Evolutionary conservation across 2,329 filamentous ascomycete genomes (phyloP), one percentile per base, ranked within the genome.

Genomic region (Magnaporthales sp.): DNA sequence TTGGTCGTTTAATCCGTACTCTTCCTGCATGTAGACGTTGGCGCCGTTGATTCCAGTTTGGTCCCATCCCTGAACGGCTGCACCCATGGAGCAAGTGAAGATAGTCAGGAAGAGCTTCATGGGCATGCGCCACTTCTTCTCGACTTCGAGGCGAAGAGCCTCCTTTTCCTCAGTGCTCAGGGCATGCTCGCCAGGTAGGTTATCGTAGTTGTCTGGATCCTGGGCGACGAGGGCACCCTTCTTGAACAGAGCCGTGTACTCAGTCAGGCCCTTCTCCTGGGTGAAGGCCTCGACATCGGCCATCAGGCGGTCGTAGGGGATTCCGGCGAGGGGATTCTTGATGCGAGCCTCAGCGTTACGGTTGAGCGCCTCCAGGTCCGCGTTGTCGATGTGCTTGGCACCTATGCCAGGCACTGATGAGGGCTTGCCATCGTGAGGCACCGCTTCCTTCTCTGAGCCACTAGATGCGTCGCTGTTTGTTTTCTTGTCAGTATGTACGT

Each of bases 181-280:
- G 11, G 85, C 83, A 64, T 84, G 78, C 66, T 84, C 78, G 69
- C 84, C 83, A 4, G 75, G 77, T 56, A 92, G 81, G 38, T 82
- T 79, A 67, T 91, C 88, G 74, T 80, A 91, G 31, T 81, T 80
- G 9, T 79, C 78, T 0, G 90, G 90, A 70, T 89, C 86, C 74
- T 91, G 89, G 2, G 91, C 91, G 22, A 93, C 84, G 11, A 94
- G 80, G 3, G 91, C 91, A 38, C 90, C 91, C 71, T 89, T 89
- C 65, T 84, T 81, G 65, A 93, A 81, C 19, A 89, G 73, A 3
- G 79, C 77, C 3, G 86, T 77, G 70, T 89, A 82, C 66, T 89
- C 84, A 2, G 78, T 75, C 29, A 93, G 80, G 27, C 81, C 81
- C 70, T 89, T 84, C 27, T 70, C 68, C 56, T 31, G 11, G 9